Percentiles rank a stretch among this genome's conserved stretches.
Conservation (phyloP, 108 stramenopile genomes). For the Chaetoceros muelleri region DNA sequence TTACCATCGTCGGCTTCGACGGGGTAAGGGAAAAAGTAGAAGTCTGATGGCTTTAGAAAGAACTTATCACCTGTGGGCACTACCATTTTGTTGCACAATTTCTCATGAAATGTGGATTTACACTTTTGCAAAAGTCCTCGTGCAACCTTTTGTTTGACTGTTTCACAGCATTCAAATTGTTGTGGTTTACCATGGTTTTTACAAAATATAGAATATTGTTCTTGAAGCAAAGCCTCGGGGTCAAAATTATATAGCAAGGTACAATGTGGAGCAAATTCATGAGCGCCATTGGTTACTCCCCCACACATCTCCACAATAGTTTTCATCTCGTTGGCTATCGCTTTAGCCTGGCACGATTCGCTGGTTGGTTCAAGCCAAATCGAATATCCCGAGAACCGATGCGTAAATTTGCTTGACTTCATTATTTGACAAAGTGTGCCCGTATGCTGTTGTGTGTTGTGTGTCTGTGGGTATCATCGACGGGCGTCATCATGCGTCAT, state of each 20-base stretch:
- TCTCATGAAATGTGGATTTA: slow-evolving; percentile 6
- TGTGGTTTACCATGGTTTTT: too few relatives aligned
- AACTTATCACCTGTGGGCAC: background rate
- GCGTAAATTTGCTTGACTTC: slow-evolving; percentile 11
- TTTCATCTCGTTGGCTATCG: slow-evolving; percentile 16
- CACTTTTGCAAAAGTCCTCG: slow-evolving; percentile 9
- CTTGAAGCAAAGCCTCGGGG: background rate
- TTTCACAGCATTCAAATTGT: background rate
- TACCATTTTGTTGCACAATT: background rate
- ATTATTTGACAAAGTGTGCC: too few relatives aligned
- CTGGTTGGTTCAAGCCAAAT: slow-evolving; percentile 26
- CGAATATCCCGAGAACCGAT: slow-evolving; percentile 18
- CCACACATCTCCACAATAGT: slow-evolving; percentile 12
- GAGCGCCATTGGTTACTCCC: slow-evolving; percentile 10
- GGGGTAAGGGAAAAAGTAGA: slow-evolving; percentile 36
- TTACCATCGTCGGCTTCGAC: slow-evolving; percentile 25
- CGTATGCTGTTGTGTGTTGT: too few relatives aligned
- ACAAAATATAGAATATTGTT: too few relatives aligned
- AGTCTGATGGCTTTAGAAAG: slow-evolving; percentile 13
- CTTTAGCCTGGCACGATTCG: slow-evolving; percentile 3
- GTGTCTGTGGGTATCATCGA: too few relatives aligned
- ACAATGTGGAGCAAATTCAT: slow-evolving; percentile 23
- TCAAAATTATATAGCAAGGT: slow-evolving; percentile 30
- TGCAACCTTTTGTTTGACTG: slow-evolving; percentile 8
- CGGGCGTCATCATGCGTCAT: too few relatives aligned